phyloP scores from a whole-genome alignment of 176 grass and related monocot species.

The bread wheat (Triticum aestivum) region DNA sequence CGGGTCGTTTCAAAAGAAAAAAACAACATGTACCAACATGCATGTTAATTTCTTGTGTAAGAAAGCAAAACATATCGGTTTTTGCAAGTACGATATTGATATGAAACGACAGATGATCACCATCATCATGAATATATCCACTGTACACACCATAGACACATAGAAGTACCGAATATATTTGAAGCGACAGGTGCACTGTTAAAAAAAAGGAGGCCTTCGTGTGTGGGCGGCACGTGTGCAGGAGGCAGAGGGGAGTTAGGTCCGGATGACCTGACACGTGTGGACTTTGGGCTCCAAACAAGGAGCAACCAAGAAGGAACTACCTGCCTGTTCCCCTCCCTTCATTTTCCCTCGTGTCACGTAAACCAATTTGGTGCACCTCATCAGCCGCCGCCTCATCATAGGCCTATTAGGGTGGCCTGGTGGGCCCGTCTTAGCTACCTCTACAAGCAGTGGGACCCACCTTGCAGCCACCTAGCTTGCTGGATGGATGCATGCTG shows the following conservation, averaged over 20 bases:
- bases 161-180: neutral
- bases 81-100: neutral
- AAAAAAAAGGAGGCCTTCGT: neutral
- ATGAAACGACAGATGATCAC: no score
- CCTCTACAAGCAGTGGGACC: neutral
- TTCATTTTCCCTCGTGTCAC: neutral
- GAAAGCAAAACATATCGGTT: neutral
- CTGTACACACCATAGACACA: neutral
- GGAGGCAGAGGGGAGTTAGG: slow-evolving; percentile 67
- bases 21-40: no score
- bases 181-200: neutral
- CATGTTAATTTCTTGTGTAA: neutral
- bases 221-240: slow-evolving; percentile 11
- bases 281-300: slow-evolving; percentile 25
- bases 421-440: neutral
- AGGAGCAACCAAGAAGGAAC: slow-evolving; percentile 50
- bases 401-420: neutral
- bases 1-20: no score
- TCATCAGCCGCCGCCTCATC: neutral
- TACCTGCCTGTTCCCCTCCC: slow-evolving; percentile 29
- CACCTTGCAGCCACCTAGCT: neutral
- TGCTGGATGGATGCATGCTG: neutral
- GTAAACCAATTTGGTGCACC: neutral
- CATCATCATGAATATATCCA: no score
- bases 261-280: slow-evolving; percentile 47